Percentiles rank a stretch among this genome's conserved stretches.
These are phyloP conservation scores for Aspergillus sp. DNA, from an alignment of 2,329 filamentous ascomycete genomes.

Conservation along the genomic window DNA sequence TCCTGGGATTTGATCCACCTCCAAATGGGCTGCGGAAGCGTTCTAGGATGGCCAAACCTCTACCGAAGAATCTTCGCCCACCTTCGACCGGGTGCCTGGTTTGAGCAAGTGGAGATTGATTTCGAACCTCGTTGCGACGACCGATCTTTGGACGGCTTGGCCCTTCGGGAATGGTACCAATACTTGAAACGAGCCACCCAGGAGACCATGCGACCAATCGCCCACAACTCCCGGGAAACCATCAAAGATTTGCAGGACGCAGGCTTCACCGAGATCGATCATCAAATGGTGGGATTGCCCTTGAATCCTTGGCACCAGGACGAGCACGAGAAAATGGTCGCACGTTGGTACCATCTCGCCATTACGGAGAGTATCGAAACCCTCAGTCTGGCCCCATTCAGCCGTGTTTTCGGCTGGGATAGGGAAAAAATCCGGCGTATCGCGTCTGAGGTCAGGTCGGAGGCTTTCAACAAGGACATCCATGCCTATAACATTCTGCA, in stretches of 20 bases:
- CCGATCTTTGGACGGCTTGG: slow-evolving; percentile 54
- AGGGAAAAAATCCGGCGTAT: slow-evolving; percentile 62
- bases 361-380: slow-evolving; percentile 71
- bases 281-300: slow-evolving; percentile 66
- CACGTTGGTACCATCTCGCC: slow-evolving; percentile 79
- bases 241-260: slow-evolving; percentile 60
- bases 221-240: slow-evolving; percentile 59
- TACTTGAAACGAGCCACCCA: slow-evolving; percentile 67
- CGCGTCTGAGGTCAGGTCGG: slow-evolving; percentile 60
- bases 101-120: slow-evolving; percentile 91
- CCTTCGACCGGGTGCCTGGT: slow-evolving; percentile 70
- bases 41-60: slow-evolving; percentile 70
- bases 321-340: slow-evolving; percentile 63
- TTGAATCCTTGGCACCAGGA: slow-evolving; percentile 71
- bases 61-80: slow-evolving; percentile 72
- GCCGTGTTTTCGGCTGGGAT: slow-evolving; percentile 60
- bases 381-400: slow-evolving; percentile 71
- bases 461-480: slow-evolving; percentile 66
- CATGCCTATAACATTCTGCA: slow-evolving; percentile 64
- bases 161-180: slow-evolving; percentile 66
- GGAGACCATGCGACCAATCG: slow-evolving; percentile 61
- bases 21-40: slow-evolving; percentile 73
- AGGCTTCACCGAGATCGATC: slow-evolving; percentile 77
- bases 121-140: slow-evolving; percentile 72
- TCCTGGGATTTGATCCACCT: slow-evolving; percentile 83